phyloP scores from a whole-genome alignment of 2,329 filamentous ascomycete genomes.

The Sphaerulina populicola region DNA sequence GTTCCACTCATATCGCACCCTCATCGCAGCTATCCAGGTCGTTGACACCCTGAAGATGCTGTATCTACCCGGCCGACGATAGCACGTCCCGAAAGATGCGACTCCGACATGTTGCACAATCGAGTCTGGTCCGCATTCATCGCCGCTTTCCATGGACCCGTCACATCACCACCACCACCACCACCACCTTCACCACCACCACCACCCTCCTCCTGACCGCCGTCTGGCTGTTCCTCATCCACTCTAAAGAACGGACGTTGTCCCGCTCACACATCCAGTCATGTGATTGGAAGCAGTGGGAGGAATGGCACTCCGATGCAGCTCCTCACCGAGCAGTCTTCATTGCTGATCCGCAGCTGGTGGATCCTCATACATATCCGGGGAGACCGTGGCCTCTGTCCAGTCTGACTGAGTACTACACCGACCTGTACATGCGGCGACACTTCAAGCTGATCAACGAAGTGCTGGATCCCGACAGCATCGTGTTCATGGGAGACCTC shows the following conservation, averaged over 20 bases:
- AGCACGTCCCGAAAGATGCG: conserved; percentile 10
- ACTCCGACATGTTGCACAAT: conserved; percentile 18
- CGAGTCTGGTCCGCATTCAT: conserved; percentile 17
- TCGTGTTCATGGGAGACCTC: conserved; percentile 86
- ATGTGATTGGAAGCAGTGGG: conserved; percentile 83
- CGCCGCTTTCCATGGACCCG: conserved; percentile 24
- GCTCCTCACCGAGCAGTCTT: conserved; percentile 76
- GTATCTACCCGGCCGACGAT: not conserved
- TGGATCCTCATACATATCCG: conserved; percentile 91
- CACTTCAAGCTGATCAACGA: conserved; percentile 72
- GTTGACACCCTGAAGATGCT: not conserved
- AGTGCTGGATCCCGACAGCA: conserved; percentile 69
- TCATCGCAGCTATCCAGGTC: not conserved
- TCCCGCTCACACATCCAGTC: conserved; percentile 62
- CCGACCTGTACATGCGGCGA: conserved; percentile 81
- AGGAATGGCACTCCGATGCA: conserved; percentile 74
- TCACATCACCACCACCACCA: conserved; percentile 20
- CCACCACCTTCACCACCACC: conserved; percentile 20
- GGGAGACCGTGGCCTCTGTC: conserved; percentile 69
- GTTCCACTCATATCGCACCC: not conserved
- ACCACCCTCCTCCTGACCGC: conserved; percentile 19
- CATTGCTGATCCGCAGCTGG: conserved; percentile 82
- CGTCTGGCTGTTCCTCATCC: conserved; percentile 67
- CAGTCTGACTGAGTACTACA: conserved; percentile 59
- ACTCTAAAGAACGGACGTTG: conserved; percentile 76